These are phyloP conservation scores for Trichoderma cornu-damae DNA, from an alignment of 2,329 filamentous ascomycete species.

Conservation along the genomic window DNA sequence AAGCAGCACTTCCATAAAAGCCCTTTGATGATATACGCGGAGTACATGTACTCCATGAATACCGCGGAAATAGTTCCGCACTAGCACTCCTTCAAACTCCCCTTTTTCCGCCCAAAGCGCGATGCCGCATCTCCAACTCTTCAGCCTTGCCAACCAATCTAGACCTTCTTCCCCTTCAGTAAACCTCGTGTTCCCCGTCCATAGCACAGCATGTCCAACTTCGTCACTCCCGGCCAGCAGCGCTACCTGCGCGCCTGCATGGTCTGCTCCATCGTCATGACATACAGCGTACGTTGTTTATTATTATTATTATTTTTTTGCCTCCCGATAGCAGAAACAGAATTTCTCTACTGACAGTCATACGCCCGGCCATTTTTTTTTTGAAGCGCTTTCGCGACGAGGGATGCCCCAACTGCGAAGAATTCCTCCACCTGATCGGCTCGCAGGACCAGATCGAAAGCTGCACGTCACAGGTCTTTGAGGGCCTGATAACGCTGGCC, in stretches of 20 bases:
- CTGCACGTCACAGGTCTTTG: slow-evolving; percentile 94
- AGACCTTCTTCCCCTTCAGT: background rate
- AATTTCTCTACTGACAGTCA: no score
- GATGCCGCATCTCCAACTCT: background rate
- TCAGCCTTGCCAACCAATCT: slow-evolving; percentile 5
- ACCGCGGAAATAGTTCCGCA: slow-evolving; percentile 15
- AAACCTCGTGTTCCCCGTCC: background rate
- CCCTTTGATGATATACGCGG: no score
- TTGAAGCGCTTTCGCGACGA: slow-evolving; percentile 74
- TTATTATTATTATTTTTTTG: background rate
- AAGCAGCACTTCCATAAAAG: no score
- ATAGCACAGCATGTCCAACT: slow-evolving; percentile 10
- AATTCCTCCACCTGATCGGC: slow-evolving; percentile 76
- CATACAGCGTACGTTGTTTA: slow-evolving; percentile 55
- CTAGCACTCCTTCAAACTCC: slow-evolving; percentile 6
- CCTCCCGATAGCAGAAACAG: background rate
- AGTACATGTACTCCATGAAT: background rate
- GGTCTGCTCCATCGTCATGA: slow-evolving; percentile 94
- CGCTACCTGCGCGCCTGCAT: slow-evolving; percentile 94
- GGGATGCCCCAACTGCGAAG: slow-evolving; percentile 96
- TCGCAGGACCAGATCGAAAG: slow-evolving; percentile 77
- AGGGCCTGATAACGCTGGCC: slow-evolving; percentile 80
- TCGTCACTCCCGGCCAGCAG: slow-evolving; percentile 59
- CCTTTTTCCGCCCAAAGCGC: slow-evolving; percentile 4
- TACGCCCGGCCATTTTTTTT: no score